Percentiles rank a stretch among this genome's conserved stretches.
Evolutionary conservation across 257 asterid species (phyloP).

Genomic region (Fraxinus quadrangulata): DNA sequence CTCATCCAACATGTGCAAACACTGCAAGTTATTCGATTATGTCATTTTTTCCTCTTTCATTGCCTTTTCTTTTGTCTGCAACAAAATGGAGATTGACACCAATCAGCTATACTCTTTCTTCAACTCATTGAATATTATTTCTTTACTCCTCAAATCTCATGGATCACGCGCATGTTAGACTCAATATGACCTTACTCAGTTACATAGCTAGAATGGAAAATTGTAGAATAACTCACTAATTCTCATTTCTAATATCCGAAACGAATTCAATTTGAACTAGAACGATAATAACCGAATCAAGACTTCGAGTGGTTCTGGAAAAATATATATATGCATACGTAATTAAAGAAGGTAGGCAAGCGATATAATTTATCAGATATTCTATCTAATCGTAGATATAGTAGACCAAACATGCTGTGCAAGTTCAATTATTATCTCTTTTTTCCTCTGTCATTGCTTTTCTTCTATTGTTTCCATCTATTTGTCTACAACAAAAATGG

Average conservation of each 20-base stretch:
- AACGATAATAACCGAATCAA: neutral
- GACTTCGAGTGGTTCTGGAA: no score
- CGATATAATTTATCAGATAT: neutral
- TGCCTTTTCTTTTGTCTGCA: neutral
- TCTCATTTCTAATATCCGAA: no score
- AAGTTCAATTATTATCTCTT: neutral
- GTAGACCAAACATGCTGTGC: neutral
- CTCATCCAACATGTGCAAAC: neutral
- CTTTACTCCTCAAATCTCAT: neutral
- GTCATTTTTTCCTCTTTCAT: neutral
- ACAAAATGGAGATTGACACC: constrained; percentile 4
- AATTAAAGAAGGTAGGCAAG: neutral
- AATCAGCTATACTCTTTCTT: neutral
- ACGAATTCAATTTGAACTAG: no score
- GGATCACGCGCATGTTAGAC: neutral
- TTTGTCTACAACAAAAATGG: constrained; percentile 1
- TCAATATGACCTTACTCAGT: no score
- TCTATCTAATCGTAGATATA: no score
- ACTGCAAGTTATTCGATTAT: neutral
- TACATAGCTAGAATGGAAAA: no score
- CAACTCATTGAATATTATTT: neutral
- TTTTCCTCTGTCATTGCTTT: neutral
- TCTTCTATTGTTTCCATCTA: neutral
- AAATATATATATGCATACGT: no score
- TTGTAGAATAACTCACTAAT: no score